Evolutionary conservation across 768 basidiomycete genomes (phyloP).

Genomic region (Trametes meyenii): DNA sequence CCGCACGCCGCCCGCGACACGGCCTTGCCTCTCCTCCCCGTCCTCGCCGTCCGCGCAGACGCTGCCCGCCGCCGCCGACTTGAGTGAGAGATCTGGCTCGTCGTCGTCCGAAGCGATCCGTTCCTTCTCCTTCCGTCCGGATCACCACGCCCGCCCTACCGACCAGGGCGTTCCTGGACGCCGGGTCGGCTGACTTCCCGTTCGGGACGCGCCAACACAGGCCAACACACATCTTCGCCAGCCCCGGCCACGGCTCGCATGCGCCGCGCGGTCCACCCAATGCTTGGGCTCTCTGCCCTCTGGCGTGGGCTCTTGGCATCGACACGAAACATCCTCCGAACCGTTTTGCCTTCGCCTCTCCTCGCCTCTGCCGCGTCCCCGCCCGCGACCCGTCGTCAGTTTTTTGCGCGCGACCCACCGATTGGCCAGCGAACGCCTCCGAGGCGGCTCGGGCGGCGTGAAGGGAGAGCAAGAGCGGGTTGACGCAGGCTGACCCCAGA

Average conservation of each 20-base stretch:
- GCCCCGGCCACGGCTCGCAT: no score
- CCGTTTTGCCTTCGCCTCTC: not conserved
- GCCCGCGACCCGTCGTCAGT: not conserved
- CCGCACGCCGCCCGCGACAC: not conserved
- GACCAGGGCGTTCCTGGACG: slow-evolving; percentile 18
- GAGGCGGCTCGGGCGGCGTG: not conserved
- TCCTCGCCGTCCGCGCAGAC: no score
- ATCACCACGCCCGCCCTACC: slow-evolving; percentile 11
- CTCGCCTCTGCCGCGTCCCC: not conserved
- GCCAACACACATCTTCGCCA: no score
- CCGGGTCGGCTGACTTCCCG: slow-evolving; percentile 12
- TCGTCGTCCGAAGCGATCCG: not conserved
- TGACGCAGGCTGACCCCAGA: no score
- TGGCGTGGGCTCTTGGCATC: not conserved
- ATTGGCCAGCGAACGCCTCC: not conserved
- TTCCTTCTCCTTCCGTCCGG: slow-evolving; percentile 2
- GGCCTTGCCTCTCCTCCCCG: not conserved
- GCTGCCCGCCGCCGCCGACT: not conserved
- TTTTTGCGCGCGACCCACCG: not conserved
- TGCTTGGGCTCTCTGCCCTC: not conserved
- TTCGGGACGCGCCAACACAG: not conserved
- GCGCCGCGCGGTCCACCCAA: not conserved
- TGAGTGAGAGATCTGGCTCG: not conserved
- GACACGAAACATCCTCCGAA: not conserved
- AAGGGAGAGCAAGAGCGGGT: no score